Conservation (phyloP, 257 asterid genomes). For the Gynochthodes officinalis region DNA sequence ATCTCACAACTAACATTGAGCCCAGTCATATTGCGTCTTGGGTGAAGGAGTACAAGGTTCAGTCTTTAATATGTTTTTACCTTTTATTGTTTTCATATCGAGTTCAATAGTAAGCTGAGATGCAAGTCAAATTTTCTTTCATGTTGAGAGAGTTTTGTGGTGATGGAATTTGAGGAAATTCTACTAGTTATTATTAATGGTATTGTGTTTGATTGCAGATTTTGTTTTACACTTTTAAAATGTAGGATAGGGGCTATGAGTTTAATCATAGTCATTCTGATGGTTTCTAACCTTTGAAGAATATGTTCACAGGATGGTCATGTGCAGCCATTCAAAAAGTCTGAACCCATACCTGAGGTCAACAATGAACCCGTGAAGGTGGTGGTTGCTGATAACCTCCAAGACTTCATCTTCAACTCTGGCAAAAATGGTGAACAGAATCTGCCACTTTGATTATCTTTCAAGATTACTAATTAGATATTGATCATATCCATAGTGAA, state of each 20-base stretch:
- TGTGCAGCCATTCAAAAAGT: constrained; percentile 24
- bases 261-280: not conserved
- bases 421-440: constrained; percentile 27
- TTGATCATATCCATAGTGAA: not conserved
- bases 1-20: constrained; percentile 67
- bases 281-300: not conserved
- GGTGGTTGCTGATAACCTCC: constrained; percentile 30
- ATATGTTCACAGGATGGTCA: constrained; percentile 25
- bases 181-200: not conserved
- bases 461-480: not conserved
- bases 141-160: not conserved
- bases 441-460: not conserved
- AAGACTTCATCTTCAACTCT: constrained; percentile 28
- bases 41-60: constrained; percentile 82
- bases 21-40: constrained; percentile 72
- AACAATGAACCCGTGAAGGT: constrained; percentile 34
- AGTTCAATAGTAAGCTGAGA: not conserved
- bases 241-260: not conserved
- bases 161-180: not conserved
- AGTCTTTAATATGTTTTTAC: constrained; percentile 12
- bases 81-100: constrained; percentile 5
- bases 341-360: constrained; percentile 33
- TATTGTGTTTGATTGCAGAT: not conserved
- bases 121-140: not conserved
- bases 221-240: too few relatives aligned